Base-by-base conservation (phyloP, 768 basidiomycete species). In the Boletus tylopilopsis region DNA sequence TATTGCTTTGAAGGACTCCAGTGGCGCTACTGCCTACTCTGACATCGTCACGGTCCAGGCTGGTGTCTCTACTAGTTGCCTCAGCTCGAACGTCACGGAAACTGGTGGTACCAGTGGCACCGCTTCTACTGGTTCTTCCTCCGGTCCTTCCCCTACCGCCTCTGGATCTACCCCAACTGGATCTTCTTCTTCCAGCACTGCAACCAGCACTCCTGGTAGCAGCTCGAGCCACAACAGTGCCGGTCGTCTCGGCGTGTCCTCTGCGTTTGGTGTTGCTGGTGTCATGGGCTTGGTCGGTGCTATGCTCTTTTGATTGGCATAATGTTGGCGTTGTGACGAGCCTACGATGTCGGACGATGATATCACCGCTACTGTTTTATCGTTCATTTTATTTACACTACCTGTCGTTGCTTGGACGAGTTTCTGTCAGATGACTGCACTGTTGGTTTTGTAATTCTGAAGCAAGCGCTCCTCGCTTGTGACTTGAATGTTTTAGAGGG, bases 1-100 rank as follows among this genome's bases (percentile, higher is more conserved):
- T n/a, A 56, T 79, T 29, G 60, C 60, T 12, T 50, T 85, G 54
- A 84, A 81, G 68, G 87, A 88, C 53, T 67, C 65, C 59, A 78
- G 78, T 13, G 87, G 87, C 15, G 15, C 61, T 1, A 63, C 57
- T 9, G 78, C 73, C 7, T 89, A 73, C 67, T 78, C 79, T 13
- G 78, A 79, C 43, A 67, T 71, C 2, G 69, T 81, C 27, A 78
- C 69, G 0, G 63, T 87, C 41, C 54, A 64, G 45, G 2, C 61
- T 5, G 68, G 78, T 24, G 40, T 59, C 11, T 68, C 73, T 50
- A 52, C 57, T 8, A 51, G 58, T 38, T 74, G 73, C 19, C 10
- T 61, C 30, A 71, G 55, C 59, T 37, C 48, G 4, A 10, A 60
- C 8, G 57, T 59, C 10, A 19, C 50, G 7, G 62, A 59, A 25